Evolutionary conservation across 2,329 filamentous ascomycete genomes (phyloP).

Genomic region (Pyrenochaeta sp.): DNA sequence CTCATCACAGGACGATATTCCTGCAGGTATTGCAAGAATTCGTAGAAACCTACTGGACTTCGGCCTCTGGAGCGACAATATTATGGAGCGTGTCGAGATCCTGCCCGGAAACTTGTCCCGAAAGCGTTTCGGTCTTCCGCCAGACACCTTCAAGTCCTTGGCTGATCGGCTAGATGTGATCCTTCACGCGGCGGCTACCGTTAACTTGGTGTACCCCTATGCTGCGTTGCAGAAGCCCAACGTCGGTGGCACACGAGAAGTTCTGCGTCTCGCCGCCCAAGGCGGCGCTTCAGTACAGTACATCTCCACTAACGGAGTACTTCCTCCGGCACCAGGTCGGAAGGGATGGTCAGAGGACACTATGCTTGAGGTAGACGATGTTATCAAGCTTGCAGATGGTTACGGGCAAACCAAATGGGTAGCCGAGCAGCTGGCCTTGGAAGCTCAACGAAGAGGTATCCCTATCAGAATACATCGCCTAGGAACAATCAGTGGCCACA

Average conservation of each 20-base stretch:
- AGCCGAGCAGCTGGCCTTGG: slow-evolving; percentile 76
- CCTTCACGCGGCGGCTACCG: slow-evolving; percentile 78
- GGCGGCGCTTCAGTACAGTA: slow-evolving; percentile 78
- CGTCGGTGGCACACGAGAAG: slow-evolving; percentile 79
- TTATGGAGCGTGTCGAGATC: slow-evolving; percentile 80
- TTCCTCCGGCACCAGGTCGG: slow-evolving; percentile 68
- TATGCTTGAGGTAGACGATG: slow-evolving; percentile 72
- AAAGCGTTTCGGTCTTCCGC: slow-evolving; percentile 72
- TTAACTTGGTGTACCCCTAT: slow-evolving; percentile 79
- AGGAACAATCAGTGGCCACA: slow-evolving; percentile 82
- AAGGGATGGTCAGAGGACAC: slow-evolving; percentile 76
- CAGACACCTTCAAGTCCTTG: slow-evolving; percentile 71
- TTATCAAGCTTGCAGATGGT: slow-evolving; percentile 73
- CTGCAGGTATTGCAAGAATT: slow-evolving; percentile 75
- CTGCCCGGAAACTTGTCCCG: slow-evolving; percentile 76
- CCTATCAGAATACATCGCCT: slow-evolving; percentile 76
- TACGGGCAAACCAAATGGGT: slow-evolving; percentile 87
- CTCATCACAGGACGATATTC: slow-evolving; percentile 68
- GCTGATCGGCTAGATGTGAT: slow-evolving; percentile 74
- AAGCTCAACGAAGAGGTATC: slow-evolving; percentile 73
- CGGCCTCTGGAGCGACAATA: slow-evolving; percentile 77
- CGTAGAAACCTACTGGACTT: slow-evolving; percentile 80
- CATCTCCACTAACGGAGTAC: slow-evolving; percentile 80
- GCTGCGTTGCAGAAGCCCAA: slow-evolving; percentile 78
- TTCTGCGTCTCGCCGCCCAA: slow-evolving; percentile 73